Evolutionary conservation across 2,329 filamentous ascomycete species (phyloP).

Genomic region (Dactylella cylindrospora): DNA sequence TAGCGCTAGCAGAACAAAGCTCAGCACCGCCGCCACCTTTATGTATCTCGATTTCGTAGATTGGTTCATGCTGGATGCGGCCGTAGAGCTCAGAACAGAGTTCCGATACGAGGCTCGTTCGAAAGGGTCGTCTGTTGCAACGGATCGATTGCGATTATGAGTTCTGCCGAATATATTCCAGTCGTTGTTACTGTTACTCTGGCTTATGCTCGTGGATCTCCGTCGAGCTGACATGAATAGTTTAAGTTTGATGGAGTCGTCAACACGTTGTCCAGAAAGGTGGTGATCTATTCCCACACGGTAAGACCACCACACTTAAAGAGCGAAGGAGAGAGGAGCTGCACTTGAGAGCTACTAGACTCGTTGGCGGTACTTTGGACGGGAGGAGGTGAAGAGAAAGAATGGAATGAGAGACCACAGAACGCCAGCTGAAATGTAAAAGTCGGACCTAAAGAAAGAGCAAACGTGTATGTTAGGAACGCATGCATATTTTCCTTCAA

Average conservation of each 20-base stretch:
- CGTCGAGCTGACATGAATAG: slow-evolving; percentile 39
- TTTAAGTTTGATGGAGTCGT: not conserved
- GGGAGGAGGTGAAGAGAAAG: slow-evolving; percentile 17
- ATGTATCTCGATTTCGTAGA: slow-evolving; percentile 46
- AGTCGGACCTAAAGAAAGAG: slow-evolving; percentile 19
- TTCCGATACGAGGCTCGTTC: slow-evolving; percentile 35
- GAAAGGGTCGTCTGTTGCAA: slow-evolving; percentile 43
- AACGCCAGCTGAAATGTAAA: slow-evolving; percentile 30
- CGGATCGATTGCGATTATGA: slow-evolving; percentile 37
- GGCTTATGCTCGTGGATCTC: slow-evolving; percentile 41
- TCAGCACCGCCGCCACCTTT: slow-evolving; percentile 47
- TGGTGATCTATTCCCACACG: slow-evolving; percentile 5
- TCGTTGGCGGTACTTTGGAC: slow-evolving; percentile 21
- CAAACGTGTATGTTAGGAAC: not conserved
- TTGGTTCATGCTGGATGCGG: slow-evolving; percentile 33
- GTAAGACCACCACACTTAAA: not conserved
- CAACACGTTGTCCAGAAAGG: too few relatives aligned
- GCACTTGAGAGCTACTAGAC: slow-evolving; percentile 16
- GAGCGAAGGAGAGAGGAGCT: slow-evolving; percentile 2
- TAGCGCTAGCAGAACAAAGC: slow-evolving; percentile 47
- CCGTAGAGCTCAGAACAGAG: slow-evolving; percentile 16
- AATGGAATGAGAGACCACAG: slow-evolving; percentile 27
- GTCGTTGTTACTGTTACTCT: slow-evolving; percentile 35
- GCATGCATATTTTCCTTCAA: not conserved
- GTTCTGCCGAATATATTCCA: slow-evolving; percentile 40